Evolutionary conservation across 2,329 filamentous ascomycete genomes (phyloP), one percentile per base, ranked within the genome.

Genomic region (Cladosporium sp.): DNA sequence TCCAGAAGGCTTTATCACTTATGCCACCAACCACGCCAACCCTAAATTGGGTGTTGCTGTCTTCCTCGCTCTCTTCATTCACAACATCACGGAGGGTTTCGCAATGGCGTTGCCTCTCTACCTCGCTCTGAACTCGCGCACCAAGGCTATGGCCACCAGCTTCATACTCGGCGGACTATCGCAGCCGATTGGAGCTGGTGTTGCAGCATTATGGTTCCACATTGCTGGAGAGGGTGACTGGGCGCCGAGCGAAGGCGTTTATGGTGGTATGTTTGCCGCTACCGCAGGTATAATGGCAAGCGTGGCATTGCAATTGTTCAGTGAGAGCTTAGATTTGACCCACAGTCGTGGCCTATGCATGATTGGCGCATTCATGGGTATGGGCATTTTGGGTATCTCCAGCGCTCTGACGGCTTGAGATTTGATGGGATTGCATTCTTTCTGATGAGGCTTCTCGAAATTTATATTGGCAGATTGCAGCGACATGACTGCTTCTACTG

Each of bases 61-160:
- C 57, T 99, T 99, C 76, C 84, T 97, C 73, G 93, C 94, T 0
- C 83, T 99, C 7, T 96, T 96, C 71, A 93, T 99, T 60, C 94
- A 99, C 81, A 99, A 97, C 76, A 96, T 99, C 69, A 92, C 91
- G 28, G 94, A 99, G 76, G 94, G 94, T 1, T 97, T 97, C 71
- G 90, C 92, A 62, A 88, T 99, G 82, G 91, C 92, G 0, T 78
- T 99, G 0, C 94, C 94, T 0, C 80, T 99, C 0, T 99, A 96
- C 74, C 89, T 99, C 68, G 94, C 94, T 1, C 84, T 97, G 34
- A 84, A 88, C 62, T 93, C 87, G 60, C 88, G 92, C 47, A 78
- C 84, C 70, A 88, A 87, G 67, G 93, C 94, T 17, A 94, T 97
- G 77, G 75, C 89, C 60, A 95, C 90, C 86, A 88, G 89, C 4